phyloP scores from a whole-genome alignment of 2,329 filamentous ascomycete species.

The Aureobasidium sp. region DNA sequence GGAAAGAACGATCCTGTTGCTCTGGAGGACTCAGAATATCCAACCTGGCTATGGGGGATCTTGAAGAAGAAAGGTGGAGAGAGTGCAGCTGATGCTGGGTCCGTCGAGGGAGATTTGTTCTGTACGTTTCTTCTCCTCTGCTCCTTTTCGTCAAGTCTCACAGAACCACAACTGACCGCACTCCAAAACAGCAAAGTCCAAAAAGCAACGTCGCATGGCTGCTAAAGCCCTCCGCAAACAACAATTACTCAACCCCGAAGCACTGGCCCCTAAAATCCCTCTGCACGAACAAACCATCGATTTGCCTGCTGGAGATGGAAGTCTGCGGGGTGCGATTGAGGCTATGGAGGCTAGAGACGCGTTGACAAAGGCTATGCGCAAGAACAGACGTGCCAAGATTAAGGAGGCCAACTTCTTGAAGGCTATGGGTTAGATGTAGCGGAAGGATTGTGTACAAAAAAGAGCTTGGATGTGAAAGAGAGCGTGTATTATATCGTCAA shows the following conservation, averaged over 20 bases:
- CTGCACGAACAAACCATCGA: slow-evolving; percentile 73
- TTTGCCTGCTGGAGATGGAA: slow-evolving; percentile 50
- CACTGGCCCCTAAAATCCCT: slow-evolving; percentile 58
- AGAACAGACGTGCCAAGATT: slow-evolving; percentile 66
- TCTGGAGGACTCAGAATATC: slow-evolving; percentile 67
- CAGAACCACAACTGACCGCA: not conserved
- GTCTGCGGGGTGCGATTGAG: slow-evolving; percentile 38
- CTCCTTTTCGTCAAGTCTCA: not conserved
- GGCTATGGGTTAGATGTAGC: slow-evolving; percentile 50
- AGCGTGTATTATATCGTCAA: not conserved
- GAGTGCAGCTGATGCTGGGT: slow-evolving; percentile 42
- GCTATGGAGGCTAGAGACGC: slow-evolving; percentile 50
- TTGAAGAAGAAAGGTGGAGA: slow-evolving; percentile 47
- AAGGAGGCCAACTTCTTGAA: slow-evolving; percentile 84
- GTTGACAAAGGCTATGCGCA: slow-evolving; percentile 64
- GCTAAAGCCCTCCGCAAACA: slow-evolving; percentile 57
- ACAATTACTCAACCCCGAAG: slow-evolving; percentile 58
- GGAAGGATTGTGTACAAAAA: not conserved
- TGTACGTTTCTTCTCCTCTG: slow-evolving; percentile 53
- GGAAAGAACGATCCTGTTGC: slow-evolving; percentile 66
- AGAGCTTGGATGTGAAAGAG: not conserved
- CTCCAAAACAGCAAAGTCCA: slow-evolving; percentile 62
- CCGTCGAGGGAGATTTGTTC: slow-evolving; percentile 64
- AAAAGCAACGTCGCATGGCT: slow-evolving; percentile 68
- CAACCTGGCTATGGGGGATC: slow-evolving; percentile 71